Evolutionary conservation across 495 filamentous ascomycete genomes (phyloP), one percentile per base, ranked within the genome.

Genomic region (Trichocladium uniseriatum): DNA sequence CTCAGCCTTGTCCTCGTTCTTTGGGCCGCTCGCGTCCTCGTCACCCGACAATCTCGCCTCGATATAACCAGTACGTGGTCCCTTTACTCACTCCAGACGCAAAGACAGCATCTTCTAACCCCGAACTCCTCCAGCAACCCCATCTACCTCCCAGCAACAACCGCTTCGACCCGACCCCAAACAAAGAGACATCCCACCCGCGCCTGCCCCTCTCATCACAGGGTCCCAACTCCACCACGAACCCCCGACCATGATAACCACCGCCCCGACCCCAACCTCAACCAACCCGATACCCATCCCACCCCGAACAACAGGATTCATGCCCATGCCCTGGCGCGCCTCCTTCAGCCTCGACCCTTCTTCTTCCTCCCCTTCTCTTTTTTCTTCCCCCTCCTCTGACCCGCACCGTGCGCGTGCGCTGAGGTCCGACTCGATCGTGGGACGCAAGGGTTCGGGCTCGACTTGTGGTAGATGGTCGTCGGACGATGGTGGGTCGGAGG

Each of bases 371-470:
- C 28, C 46, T n/a, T 38, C 45, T 48, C 45, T 14, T 29, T 41
- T 5, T 9, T 43, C 21, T 8, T 43, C 10, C 6, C 10, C 10
- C 19, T 43, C 16, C 27, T 16, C 29, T 21, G 4, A 29, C 41
- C 22, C n/a, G 9, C 8, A 3, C 22, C 22, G n/a, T n/a, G n/a
- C n/a, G n/a, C n/a, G n/a, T n/a, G n/a, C 22, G 27, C 15, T 13
- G 16, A 8, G 21, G 44, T 11, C 24, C 5, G 43, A 45, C 18
- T 54, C 54, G 18, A 37, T 51, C 10, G 13, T 21, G 14, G 53
- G 24, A 1, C 19, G 52, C 20, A 58, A 55, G 22, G 56, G 56
- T 1, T 58, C 51, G 22, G 32, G 22, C 19, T 45, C 27, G 19
- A 22, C 29, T 1, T 6, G 40, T n/a, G n/a, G n/a, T n/a, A 16